Evolutionary conservation across 140 eudicot species (phyloP).

Genomic region (Bidens hawaiensis): DNA sequence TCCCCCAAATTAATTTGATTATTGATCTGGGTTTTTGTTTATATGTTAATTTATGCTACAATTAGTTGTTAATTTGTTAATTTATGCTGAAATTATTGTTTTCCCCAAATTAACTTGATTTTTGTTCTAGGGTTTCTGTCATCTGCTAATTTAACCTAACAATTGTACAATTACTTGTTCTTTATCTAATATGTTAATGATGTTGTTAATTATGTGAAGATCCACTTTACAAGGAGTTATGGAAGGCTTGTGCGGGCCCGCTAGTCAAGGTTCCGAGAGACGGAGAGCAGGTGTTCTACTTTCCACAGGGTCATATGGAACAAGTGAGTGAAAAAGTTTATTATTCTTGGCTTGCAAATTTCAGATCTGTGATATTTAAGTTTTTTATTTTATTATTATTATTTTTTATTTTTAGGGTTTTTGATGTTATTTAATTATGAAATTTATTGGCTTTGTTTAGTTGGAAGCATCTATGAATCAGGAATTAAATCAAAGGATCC

Average conservation of each 20-base stretch:
- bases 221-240: slow-evolving; percentile 61
- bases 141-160: too few species aligned
- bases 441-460: slow-evolving; percentile 44
- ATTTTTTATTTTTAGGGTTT: slow-evolving; percentile 11
- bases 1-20: slow-evolving; percentile 6
- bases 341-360: background rate
- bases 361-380: slow-evolving; percentile 29
- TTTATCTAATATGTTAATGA: background rate
- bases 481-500: slow-evolving; percentile 63
- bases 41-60: background rate
- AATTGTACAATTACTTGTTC: too few species aligned
- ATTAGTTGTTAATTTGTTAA: too few species aligned
- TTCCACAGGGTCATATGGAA: slow-evolving; percentile 94
- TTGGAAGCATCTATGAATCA: slow-evolving; percentile 95
- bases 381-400: too few species aligned
- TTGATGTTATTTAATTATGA: slow-evolving; percentile 22
- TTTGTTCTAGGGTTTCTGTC: background rate
- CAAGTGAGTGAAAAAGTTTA: slow-evolving; percentile 40
- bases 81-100: background rate
- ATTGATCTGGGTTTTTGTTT: background rate
- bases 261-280: slow-evolving; percentile 68
- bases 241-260: slow-evolving; percentile 99
- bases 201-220: slow-evolving; percentile 25
- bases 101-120: slow-evolving; percentile 6
- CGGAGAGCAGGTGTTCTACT: slow-evolving; percentile 72